Evolutionary conservation across 192 early-diverging fungal genomes (phyloP), one percentile per base, ranked within the genome.

Genomic region (Umbelopsis sp.): DNA sequence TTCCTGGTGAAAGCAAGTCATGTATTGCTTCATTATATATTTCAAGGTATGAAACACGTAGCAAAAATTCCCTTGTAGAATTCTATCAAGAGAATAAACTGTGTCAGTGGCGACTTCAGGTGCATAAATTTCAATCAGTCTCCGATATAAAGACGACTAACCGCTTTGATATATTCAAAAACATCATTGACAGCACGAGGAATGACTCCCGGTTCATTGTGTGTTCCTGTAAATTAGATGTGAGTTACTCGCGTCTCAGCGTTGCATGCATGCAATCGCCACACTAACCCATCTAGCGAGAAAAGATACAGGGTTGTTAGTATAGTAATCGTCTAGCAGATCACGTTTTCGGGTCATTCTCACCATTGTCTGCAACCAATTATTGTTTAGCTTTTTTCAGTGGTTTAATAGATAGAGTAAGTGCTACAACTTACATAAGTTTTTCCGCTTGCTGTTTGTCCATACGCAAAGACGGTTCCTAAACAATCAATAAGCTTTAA

Each of bases 391-490:
- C 65, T 1, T 36, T 21, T 0, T n/a, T n/a, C n/a, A 0, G 38
- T 21, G 12, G 1, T 36, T 2, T 44, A 4, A 31, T 8, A 36
- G 12, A 21, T 25, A 8, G 20, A 17, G 11, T 26, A 34, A 3
- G 36, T 26, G 10, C 20, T 31, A 31, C 2, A 47, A 74, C 83
- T 69, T 84, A 86, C 86, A 79, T 82, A 87, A 41, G 97, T 98
- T 75, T 99, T 99, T 56, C 97, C 97, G 10, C 91, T 93, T 5
- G 95, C 92, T 11, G 97, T 99, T 79, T 98, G 96, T 21, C 97
- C 97, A 82, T 99, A 99, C 4, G 97, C 96, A 85, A 99, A 99
- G 4, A 99, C 94, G 2, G 96, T 97, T 26, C 91, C 93, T 91
- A 69, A 10, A 41, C 26, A 22, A 44, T 49, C 12, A 4, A 34